Evolutionary conservation across 805 yeast species (phyloP).

Genomic region (Starmera quercuum): DNA sequence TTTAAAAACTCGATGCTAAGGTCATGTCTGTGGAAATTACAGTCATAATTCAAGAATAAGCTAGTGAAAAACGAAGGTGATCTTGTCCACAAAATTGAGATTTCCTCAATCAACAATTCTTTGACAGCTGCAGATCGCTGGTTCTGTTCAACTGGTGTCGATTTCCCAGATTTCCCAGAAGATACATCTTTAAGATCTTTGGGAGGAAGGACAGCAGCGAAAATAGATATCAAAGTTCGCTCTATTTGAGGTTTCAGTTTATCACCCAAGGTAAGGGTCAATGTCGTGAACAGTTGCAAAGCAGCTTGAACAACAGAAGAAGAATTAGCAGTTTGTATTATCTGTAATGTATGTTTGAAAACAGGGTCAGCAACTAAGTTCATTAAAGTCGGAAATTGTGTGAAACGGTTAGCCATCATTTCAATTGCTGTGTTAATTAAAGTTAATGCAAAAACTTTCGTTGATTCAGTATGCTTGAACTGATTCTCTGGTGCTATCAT

Average conservation of each 20-base stretch:
- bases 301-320: constrained; percentile 68
- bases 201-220: constrained; percentile 44
- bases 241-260: constrained; percentile 77
- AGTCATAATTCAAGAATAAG: constrained; percentile 78
- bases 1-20: constrained; percentile 60
- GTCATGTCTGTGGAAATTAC: constrained; percentile 83
- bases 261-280: constrained; percentile 58
- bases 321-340: constrained; percentile 69
- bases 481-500: constrained; percentile 78
- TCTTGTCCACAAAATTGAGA: constrained; percentile 76
- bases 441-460: constrained; percentile 75
- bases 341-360: constrained; percentile 78
- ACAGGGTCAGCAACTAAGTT: constrained; percentile 68
- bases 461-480: constrained; percentile 77
- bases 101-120: constrained; percentile 77
- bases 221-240: constrained; percentile 54
- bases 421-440: constrained; percentile 76
- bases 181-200: constrained; percentile 10
- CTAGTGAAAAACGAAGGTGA: constrained; percentile 71
- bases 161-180: constrained; percentile 16
- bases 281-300: constrained; percentile 64
- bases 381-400: constrained; percentile 56
- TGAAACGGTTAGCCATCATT: constrained; percentile 59
- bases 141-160: constrained; percentile 24
- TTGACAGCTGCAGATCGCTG: constrained; percentile 35